Base-by-base conservation (phyloP, 768 basidiomycete genomes). In the Hortiboletus flavorubellus region DNA sequence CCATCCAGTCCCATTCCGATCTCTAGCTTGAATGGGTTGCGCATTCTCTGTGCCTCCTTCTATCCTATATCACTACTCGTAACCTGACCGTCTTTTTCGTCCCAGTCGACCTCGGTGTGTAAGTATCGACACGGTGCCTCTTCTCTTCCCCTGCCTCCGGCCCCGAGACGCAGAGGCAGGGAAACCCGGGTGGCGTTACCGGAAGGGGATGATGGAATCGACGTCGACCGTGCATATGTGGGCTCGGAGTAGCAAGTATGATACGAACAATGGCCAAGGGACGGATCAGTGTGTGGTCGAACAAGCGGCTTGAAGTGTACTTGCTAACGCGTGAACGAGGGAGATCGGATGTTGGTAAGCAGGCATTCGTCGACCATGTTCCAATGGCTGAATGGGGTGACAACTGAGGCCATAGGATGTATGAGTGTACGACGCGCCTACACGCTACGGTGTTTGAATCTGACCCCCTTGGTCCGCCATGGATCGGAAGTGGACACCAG, bases 201-300 rank as follows among this genome's bases (percentile, higher is more conserved):
- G 11, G 81, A 75, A 31, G 89, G 83, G 56, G 87, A 84, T 1
- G 90, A 80, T 1, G 88, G 89, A 49, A 92, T 89, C 5, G 91
- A 91, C 5, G 91, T 91, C 0, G 92, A 91, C 64, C 90, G 86
- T 0, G 90, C 86, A 64, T 93, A 92, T 6, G 89, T 89, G 7
- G 92, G 90, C 63, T 96, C 94, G 6, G 94, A 96, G 70, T 98
- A 98, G 68, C 96, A 98, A 9, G 95, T 93, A 66, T 98, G 83
- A 70, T 97, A 98, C 12, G 93, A 95, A 71, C 97, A 99, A 67
- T 98, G 95, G 0, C 97, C 97, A 1, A 98, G 81, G 0, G 84
- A 75, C 0, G 83, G 75, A 64, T 98, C 95, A 0, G 97, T 98
- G 65, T 98, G 93, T 10, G 89, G 84, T 18, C 94, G 86, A 48